Percentiles rank a stretch among this genome's conserved stretches.
phyloP scores from a whole-genome alignment of 2,329 filamentous ascomycete genomes.

The Myotisia sp. region DNA sequence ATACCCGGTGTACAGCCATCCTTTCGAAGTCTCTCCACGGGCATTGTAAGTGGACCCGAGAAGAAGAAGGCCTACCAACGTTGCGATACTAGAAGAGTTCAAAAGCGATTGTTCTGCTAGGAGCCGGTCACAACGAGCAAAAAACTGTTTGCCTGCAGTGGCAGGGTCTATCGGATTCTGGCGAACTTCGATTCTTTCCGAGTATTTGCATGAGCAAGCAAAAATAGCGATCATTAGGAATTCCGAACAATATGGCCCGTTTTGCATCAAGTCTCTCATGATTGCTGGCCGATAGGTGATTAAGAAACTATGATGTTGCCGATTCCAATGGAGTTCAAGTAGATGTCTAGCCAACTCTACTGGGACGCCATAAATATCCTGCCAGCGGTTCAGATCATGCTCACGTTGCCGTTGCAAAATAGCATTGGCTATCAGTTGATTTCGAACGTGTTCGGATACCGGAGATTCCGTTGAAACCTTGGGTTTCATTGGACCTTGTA shows the following conservation, averaged over 20 bases:
- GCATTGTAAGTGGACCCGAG: slow-evolving; percentile 18
- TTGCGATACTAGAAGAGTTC: slow-evolving; percentile 25
- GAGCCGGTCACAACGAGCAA: slow-evolving; percentile 25
- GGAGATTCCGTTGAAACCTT: slow-evolving; percentile 7
- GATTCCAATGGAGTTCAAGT: slow-evolving; percentile 28
- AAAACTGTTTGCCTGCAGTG: slow-evolving; percentile 26
- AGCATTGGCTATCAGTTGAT: slow-evolving; percentile 15
- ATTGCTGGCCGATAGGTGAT: slow-evolving; percentile 28
- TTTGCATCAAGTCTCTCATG: slow-evolving; percentile 23
- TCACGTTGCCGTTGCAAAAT: slow-evolving; percentile 14
- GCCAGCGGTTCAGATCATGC: slow-evolving; percentile 10
- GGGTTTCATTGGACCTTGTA: slow-evolving; percentile 11
- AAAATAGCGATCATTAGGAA: slow-evolving; percentile 32
- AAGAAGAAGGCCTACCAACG: slow-evolving; percentile 23
- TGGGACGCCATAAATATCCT: slow-evolving; percentile 12
- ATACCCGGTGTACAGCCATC: slow-evolving; percentile 30
- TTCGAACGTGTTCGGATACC: slow-evolving; percentile 12
- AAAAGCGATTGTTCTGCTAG: slow-evolving; percentile 22
- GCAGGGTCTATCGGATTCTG: slow-evolving; percentile 22
- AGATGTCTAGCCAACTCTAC: slow-evolving; percentile 24
- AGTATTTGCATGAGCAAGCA: slow-evolving; percentile 28
- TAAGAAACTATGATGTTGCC: slow-evolving; percentile 27
- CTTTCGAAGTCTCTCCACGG: slow-evolving; percentile 17
- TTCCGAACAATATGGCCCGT: slow-evolving; percentile 25
- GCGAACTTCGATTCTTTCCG: slow-evolving; percentile 24